Evolutionary conservation across 306 rosid species (phyloP).

Genomic region (Canavalia ensiformis): DNA sequence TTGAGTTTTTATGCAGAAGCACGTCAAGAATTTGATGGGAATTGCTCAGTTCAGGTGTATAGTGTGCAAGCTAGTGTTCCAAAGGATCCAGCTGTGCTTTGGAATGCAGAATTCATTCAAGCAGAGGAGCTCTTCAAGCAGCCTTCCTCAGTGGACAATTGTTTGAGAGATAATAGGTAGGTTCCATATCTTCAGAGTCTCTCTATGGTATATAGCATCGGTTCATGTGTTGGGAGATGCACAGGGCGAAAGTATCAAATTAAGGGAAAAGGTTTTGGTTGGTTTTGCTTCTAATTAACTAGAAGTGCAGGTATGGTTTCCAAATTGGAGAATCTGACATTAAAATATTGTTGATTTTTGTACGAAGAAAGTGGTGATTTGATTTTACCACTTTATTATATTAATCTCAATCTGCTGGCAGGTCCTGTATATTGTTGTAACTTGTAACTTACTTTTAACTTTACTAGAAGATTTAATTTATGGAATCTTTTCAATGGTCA

Average conservation of each 20-base stretch:
- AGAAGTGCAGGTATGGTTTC: neutral
- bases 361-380: conserved; percentile 1
- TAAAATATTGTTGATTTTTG: conserved; percentile 18
- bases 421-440: neutral
- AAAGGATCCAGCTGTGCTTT: conserved; percentile 88
- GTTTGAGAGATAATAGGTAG: conserved; percentile 95
- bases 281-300: conserved; percentile 16
- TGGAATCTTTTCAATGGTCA: neutral
- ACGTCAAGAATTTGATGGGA: conserved; percentile 78
- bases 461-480: conserved; percentile 24
- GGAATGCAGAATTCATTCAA: conserved; percentile 95
- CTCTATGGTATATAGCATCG: conserved; percentile 3
- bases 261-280: neutral
- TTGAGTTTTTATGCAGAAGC: conserved; percentile 74
- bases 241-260: conserved; percentile 9
- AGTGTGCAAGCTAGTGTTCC: conserved; percentile 95
- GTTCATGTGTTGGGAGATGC: neutral
- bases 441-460: neutral
- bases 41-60: conserved; percentile 87
- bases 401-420: conserved; percentile 37
- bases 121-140: conserved; percentile 93
- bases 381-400: conserved; percentile 20
- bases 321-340: conserved; percentile 17
- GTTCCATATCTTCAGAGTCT: conserved; percentile 28
- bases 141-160: conserved; percentile 73